These are phyloP conservation scores for Suillus variegatus DNA, from an alignment of 768 basidiomycete genomes.

Conservation along the genomic window DNA sequence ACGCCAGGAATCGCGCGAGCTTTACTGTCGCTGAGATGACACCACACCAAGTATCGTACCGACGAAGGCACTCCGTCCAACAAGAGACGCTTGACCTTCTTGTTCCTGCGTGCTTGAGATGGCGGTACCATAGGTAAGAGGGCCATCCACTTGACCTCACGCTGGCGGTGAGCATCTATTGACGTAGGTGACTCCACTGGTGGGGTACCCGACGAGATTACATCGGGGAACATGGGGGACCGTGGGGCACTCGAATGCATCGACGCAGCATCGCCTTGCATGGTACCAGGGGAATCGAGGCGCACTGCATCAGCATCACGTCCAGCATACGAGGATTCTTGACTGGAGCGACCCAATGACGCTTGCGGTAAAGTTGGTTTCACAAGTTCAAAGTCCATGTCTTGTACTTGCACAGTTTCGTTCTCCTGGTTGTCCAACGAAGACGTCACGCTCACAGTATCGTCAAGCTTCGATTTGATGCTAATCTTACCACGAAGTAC, in stretches of 20 bases:
- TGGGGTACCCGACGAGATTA: neutral
- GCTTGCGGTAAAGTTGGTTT: constrained; percentile 54
- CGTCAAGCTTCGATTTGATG: constrained; percentile 31
- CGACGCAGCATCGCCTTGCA: constrained; percentile 45
- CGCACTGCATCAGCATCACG: constrained; percentile 23
- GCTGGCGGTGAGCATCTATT: constrained; percentile 66
- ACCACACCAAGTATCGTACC: constrained; percentile 85
- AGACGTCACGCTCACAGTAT: constrained; percentile 26
- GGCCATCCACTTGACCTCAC: constrained; percentile 77
- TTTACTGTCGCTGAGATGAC: constrained; percentile 75
- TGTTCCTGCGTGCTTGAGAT: constrained; percentile 70
- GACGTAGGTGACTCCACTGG: constrained; percentile 25
- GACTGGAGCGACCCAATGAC: constrained; percentile 45
- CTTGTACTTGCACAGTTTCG: constrained; percentile 72
- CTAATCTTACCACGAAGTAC: constrained; percentile 52
- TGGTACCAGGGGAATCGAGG: constrained; percentile 20
- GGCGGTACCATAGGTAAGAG: constrained; percentile 57
- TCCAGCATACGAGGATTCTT: constrained; percentile 49
- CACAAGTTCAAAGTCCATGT: constrained; percentile 82
- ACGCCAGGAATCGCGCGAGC: constrained; percentile 68
- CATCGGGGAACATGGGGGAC: constrained; percentile 24
- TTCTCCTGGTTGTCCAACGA: constrained; percentile 31
- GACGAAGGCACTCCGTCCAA: constrained; percentile 82
- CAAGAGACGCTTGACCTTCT: constrained; percentile 75
- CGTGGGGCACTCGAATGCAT: constrained; percentile 34